Conservation (phyloP, 2,329 filamentous ascomycete species). For the Penicillium freii region DNA sequence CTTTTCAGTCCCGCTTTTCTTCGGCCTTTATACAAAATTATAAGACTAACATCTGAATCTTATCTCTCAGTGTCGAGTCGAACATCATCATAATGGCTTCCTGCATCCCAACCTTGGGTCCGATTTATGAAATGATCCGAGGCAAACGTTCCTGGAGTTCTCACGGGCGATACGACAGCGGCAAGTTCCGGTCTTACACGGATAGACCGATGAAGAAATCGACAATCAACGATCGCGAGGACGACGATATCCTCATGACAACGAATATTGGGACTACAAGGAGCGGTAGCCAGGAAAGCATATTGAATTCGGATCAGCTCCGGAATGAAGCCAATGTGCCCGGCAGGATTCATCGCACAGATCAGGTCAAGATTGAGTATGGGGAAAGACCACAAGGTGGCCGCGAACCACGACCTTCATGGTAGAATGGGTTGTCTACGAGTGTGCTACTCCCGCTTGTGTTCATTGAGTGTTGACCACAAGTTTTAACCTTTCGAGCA, state of each 20-base stretch:
- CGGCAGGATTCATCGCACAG: constrained; percentile 20
- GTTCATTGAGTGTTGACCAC: neutral
- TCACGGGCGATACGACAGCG: constrained; percentile 6
- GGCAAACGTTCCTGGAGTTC: constrained; percentile 20
- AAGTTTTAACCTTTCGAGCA: neutral
- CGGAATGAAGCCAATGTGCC: constrained; percentile 4
- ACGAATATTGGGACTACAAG: neutral
- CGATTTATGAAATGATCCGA: constrained; percentile 30
- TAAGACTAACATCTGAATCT: neutral
- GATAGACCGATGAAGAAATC: neutral
- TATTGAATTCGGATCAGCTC: constrained; percentile 11
- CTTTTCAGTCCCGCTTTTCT: neutral
- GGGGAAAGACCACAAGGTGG: neutral
- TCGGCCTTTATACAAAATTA: neutral
- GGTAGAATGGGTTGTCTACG: neutral
- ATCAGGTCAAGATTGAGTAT: constrained; percentile 24
- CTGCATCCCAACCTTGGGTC: constrained; percentile 37
- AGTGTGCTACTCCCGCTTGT: neutral
- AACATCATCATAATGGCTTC: constrained; percentile 37
- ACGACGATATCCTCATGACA: neutral
- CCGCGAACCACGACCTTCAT: neutral
- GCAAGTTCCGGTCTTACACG: neutral
- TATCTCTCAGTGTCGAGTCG: constrained; percentile 28
- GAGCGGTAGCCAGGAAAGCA: constrained; percentile 20
- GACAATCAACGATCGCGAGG: neutral